A percentile compares a stretch with the other conserved stretches of the same genome.
These are phyloP conservation scores for Phytopythium chamaehyphon DNA, from an alignment of 352 stramenopile species.

Conservation along the genomic window DNA sequence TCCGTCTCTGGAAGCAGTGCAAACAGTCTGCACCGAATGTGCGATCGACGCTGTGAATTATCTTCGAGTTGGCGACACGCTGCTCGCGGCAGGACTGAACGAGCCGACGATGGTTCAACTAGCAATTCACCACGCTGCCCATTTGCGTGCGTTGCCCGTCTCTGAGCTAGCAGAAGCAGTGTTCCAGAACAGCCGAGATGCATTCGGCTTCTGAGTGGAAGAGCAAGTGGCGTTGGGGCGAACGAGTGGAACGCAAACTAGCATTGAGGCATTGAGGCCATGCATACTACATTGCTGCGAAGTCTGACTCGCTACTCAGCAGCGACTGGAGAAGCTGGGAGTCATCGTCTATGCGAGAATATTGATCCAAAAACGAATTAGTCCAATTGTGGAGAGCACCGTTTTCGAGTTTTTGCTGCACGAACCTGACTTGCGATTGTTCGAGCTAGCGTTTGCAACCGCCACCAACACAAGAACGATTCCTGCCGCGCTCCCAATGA, in stretches of 20 bases:
- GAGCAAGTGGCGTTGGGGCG: background rate
- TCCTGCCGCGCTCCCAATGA: conserved; percentile 23
- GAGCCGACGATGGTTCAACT: conserved; percentile 52
- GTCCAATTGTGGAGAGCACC: background rate
- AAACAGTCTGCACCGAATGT: background rate
- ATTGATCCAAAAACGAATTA: background rate
- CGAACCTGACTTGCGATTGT: background rate
- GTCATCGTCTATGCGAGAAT: conserved; percentile 7
- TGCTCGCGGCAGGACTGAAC: conserved; percentile 25
- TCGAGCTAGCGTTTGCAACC: background rate
- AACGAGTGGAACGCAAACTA: too few relatives aligned
- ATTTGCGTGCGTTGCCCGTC: conserved; percentile 25
- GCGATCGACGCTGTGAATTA: background rate
- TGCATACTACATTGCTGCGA: conserved; percentile 50
- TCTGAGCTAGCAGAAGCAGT: conserved; percentile 35
- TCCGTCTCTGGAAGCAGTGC: conserved; percentile 16
- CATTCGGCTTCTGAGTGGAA: conserved; percentile 27
- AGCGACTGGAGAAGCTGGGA: conserved; percentile 54
- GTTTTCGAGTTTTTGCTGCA: background rate
- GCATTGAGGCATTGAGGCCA: background rate
- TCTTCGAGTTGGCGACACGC: background rate
- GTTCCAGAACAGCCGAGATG: conserved; percentile 27
- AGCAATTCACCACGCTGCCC: conserved; percentile 33
- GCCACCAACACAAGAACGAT: conserved; percentile 13
- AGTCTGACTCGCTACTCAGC: conserved; percentile 37